Evolutionary conservation across 225 moss, liverwort and hornwort species (phyloP).

Genomic region (Asterella californica): DNA sequence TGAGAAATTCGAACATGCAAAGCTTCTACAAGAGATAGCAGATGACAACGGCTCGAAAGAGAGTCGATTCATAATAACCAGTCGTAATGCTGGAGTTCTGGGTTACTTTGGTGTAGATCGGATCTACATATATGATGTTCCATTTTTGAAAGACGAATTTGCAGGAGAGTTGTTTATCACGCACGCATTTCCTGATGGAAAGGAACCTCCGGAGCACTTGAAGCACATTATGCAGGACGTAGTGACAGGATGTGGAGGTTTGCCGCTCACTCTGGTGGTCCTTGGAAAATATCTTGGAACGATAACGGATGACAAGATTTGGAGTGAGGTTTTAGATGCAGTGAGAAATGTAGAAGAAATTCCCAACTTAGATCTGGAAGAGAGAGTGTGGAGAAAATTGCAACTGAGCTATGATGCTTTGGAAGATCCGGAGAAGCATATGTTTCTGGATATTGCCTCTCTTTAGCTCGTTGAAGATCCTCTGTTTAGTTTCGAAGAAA

Average conservation of each 20-base stretch:
- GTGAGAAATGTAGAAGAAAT: no score
- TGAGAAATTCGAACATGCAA: neutral
- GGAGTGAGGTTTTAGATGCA: no score
- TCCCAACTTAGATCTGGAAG: no score
- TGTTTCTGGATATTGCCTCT: conserved; percentile 9
- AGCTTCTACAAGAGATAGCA: neutral
- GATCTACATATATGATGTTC: neutral
- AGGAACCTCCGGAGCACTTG: neutral
- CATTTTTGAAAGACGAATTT: neutral
- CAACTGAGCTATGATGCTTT: conserved; percentile 2
- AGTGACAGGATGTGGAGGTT: neutral
- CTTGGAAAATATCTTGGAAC: no score
- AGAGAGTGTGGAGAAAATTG: conserved; percentile 10
- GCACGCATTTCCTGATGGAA: neutral
- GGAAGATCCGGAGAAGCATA: neutral
- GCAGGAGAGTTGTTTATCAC: neutral
- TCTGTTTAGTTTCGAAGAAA: neutral
- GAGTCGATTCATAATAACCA: conserved; percentile 1
- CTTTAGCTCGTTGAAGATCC: neutral
- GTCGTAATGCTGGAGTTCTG: neutral
- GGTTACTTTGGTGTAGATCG: neutral
- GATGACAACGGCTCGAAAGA: neutral
- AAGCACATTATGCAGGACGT: neutral
- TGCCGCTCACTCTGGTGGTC: conserved; percentile 17
- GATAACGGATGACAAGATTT: no score